Conservation (phyloP, 768 basidiomycete genomes). For the Phanerochaete carnosa region DNA sequence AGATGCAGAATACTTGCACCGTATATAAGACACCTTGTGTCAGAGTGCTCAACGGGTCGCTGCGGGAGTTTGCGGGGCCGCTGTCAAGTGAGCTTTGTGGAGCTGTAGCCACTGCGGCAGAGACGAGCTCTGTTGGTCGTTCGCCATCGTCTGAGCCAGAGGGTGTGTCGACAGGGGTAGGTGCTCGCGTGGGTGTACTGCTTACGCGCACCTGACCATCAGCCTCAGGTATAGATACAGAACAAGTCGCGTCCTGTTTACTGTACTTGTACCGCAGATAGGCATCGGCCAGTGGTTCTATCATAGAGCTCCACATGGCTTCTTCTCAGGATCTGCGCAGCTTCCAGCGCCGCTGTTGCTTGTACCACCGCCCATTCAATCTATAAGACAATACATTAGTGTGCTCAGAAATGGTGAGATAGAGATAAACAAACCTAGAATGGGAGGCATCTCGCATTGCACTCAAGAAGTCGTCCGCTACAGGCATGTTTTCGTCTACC, state of each 20-base stretch:
- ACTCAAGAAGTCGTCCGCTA: no score
- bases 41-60: background rate
- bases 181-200: no score
- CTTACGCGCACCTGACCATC: no score
- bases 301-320: background rate
- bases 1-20: background rate
- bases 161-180: no score
- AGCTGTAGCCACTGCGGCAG: no score
- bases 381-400: background rate
- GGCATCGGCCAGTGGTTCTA: constrained; percentile 1
- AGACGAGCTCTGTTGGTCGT: no score
- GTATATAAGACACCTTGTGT: constrained; percentile 1
- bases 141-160: no score
- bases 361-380: background rate
- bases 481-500: no score
- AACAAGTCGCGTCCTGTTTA: background rate
- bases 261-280: background rate
- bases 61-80: background rate
- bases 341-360: background rate
- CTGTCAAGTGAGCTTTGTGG: no score
- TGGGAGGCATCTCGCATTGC: background rate
- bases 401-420: background rate
- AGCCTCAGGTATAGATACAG: background rate
- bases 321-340: background rate
- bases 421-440: background rate